These are phyloP conservation scores for Incumbomyces delicatus DNA, from an alignment of 2,329 filamentous ascomycete genomes.

Conservation along the genomic window DNA sequence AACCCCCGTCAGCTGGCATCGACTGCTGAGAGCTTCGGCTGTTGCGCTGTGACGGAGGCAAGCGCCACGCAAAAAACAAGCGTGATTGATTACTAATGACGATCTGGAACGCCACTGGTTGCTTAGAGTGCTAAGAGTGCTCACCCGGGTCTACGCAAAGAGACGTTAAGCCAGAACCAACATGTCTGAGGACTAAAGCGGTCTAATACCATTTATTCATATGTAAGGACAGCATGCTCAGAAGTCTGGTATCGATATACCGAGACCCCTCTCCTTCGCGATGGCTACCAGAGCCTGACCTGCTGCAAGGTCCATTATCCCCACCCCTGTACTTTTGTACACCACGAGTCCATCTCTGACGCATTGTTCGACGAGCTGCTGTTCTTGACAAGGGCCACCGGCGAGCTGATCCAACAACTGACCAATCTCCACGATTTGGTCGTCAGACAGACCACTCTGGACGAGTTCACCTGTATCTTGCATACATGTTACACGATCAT, in stretches of 20 bases:
- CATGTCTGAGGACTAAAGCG: too few species aligned
- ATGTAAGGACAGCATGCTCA: too few species aligned
- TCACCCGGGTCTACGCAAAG: too few species aligned
- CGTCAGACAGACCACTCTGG: neutral
- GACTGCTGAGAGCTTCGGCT: too few species aligned
- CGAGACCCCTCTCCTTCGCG: slow-evolving; percentile 1
- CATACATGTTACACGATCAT: slow-evolving; percentile 3
- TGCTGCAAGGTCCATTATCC: slow-evolving; percentile 16
- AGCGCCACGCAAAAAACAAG: too few species aligned
- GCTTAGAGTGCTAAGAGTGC: too few species aligned
- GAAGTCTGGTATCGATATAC: slow-evolving; percentile 3
- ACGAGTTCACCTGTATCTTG: slow-evolving; percentile 6
- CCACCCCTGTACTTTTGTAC: slow-evolving; percentile 20
- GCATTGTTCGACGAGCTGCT: slow-evolving; percentile 5
- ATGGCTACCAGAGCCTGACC: neutral
- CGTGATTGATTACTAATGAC: too few species aligned
- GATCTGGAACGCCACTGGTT: too few species aligned
- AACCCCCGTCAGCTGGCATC: neutral
- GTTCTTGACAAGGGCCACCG: slow-evolving; percentile 1
- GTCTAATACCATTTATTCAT: too few species aligned
- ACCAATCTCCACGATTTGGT: slow-evolving; percentile 11
- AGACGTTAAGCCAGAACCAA: too few species aligned
- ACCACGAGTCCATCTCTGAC: slow-evolving; percentile 13
- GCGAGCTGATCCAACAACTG: slow-evolving; percentile 10
- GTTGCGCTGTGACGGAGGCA: too few species aligned